Evolutionary conservation across 495 filamentous ascomycete species (phyloP).

Genomic region (Tuber melanosporum): DNA sequence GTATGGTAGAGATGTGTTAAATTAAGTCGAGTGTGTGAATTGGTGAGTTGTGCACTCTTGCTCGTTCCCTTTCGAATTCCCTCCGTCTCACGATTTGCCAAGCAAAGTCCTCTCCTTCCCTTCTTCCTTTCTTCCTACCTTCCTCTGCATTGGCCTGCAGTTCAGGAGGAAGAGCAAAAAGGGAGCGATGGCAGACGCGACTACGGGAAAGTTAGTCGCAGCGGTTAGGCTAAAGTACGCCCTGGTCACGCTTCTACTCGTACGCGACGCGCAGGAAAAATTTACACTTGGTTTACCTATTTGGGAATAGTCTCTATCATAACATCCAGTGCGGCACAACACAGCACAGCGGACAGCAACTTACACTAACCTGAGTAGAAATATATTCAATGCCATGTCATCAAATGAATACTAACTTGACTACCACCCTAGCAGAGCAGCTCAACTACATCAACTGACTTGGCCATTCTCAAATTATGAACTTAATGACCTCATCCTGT

Average conservation of each 20-base stretch:
- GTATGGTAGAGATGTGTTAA: not conserved
- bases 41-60: not conserved
- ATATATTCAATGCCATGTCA: not conserved
- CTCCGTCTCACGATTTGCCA: not conserved
- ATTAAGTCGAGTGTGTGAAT: not conserved
- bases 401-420: conserved; percentile 64
- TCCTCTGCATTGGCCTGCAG: not conserved
- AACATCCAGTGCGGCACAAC: not conserved
- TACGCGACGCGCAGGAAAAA: not conserved
- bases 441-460: conserved; percentile 80
- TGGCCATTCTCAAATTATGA: conserved; percentile 68
- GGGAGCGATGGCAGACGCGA: not conserved
- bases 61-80: not conserved
- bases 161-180: not conserved
- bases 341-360: not conserved
- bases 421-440: conserved; percentile 80
- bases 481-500: not conserved
- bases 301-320: not conserved
- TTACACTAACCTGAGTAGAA: not conserved
- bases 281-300: not conserved
- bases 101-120: not conserved
- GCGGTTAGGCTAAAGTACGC: not conserved
- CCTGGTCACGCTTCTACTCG: not conserved
- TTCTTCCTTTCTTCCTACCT: not conserved
- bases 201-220: not conserved